A percentile compares a stretch with the other conserved stretches of the same genome.
These are phyloP conservation scores for Boletus vermiculosoides DNA, from an alignment of 768 basidiomycete genomes.

Conservation along the genomic window DNA sequence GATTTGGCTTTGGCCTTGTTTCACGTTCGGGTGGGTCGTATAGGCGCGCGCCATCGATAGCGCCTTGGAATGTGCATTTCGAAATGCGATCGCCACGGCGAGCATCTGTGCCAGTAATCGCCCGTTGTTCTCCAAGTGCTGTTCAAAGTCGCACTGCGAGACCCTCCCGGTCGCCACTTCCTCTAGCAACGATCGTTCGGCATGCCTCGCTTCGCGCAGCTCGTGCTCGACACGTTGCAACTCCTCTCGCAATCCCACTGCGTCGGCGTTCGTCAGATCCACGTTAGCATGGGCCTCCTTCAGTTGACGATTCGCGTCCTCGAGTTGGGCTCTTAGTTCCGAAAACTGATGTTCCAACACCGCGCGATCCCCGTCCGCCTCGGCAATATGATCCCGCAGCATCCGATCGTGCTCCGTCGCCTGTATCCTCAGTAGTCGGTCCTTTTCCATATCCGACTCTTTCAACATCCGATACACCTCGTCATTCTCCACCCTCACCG, in stretches of 20 bases:
- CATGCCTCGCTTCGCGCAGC: conserved; percentile 61
- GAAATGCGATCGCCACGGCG: conserved; percentile 75
- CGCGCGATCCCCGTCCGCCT: conserved; percentile 91
- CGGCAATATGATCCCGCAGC: conserved; percentile 85
- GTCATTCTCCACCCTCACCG: conserved; percentile 68
- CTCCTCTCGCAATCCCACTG: conserved; percentile 68
- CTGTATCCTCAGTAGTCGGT: conserved; percentile 68
- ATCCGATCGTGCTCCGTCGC: conserved; percentile 64
- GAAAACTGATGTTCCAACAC: conserved; percentile 87
- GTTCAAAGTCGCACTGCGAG: conserved; percentile 68
- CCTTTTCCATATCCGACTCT: conserved; percentile 74
- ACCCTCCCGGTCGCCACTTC: conserved; percentile 69
- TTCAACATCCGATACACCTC: conserved; percentile 61
- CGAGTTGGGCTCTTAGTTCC: conserved; percentile 63
- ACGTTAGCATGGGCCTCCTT: conserved; percentile 60
- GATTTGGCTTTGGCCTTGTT: conserved; percentile 37
- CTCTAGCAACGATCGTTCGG: conserved; percentile 68
- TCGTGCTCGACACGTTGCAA: conserved; percentile 69
- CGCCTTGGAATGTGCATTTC: conserved; percentile 74
- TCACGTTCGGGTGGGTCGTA: conserved; percentile 49
- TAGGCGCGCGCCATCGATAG: conserved; percentile 60
- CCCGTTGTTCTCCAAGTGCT: conserved; percentile 59
- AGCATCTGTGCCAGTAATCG: conserved; percentile 80
- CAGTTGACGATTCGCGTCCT: conserved; percentile 58
- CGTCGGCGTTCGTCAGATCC: conserved; percentile 67